Evolutionary conservation across 176 grass and related monocot species (phyloP), one percentile per base, ranked within the genome.

Genomic region (Neostapfia colusana): DNA sequence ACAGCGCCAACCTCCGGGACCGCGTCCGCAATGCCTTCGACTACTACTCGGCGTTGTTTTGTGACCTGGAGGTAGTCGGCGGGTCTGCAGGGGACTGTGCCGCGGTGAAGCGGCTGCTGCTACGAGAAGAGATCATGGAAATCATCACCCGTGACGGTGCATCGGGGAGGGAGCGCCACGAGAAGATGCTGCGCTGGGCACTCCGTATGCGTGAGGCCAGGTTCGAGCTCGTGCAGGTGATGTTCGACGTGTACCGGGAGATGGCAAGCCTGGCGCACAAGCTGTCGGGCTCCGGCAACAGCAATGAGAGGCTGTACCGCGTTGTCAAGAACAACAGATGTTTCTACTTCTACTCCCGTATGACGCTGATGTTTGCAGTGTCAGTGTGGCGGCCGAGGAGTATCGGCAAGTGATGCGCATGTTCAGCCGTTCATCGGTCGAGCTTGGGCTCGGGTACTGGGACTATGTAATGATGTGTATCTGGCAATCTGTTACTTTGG

Each of bases 71-170:
- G 58, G 31, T 3, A 31, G 31, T 1, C 31, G 42, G 42, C 3
- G 7, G 39, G 39, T 41, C 39, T 41, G 4, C 9, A 1, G 39
- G 1, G 0, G 39, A 41, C 39, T 6, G 39, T 41, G 39, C 8
- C 66, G 0, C 3, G 2, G 31, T 46, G 63, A 6, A 41, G 39
- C 6, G 9, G 10, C 15, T 80, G 56, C 38, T 92, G 38, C 73
- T 92, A 11, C 73, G 66, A 0, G 82, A 90, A 54, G 79, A 92
- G 80, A 90, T 96, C 28, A 85, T 54, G 79, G 86, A 87, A 55
- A 85, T 96, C 20, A 39, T 96, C 25, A 48, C 76, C 18, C 77
- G 46, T 13, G 79, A 86, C 1, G 93, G 87, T 0, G 0, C 38
- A 18, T 6, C 8, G 18, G 1, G 18, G 50, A 0, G 20, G 18